Evolutionary conservation across 2,329 filamentous ascomycete species (phyloP), one percentile per base, ranked within the genome.

Genomic region (Ophiostoma ips): DNA sequence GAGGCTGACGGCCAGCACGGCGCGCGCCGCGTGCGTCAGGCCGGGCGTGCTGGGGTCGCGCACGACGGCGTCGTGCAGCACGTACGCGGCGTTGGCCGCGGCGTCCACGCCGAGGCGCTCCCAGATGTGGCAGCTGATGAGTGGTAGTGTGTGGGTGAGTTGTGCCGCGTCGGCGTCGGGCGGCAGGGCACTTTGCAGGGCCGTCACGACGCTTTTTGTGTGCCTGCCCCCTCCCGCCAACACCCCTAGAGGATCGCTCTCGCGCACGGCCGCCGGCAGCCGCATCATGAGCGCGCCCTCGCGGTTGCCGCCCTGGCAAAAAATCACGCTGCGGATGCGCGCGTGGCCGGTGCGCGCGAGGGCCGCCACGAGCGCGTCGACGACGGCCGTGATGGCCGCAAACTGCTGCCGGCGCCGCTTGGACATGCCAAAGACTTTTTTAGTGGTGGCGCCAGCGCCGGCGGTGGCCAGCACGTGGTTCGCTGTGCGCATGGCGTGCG

Each of bases 251-350:
- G 88, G 87, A 57, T 83, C 72, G 56, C 77, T 72, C 46, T 79
- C 75, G 50, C 84, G 77, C 15, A 83, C 64, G 0, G 71, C 62
- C 0, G 64, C 57, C 0, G 78, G 71, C 11, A 95, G 72, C 53
- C 73, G 80, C 64, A 84, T 79, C 66, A 87, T 87, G 36, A 95
- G 68, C 40, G 81, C 81, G 0, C 89, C 89, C 64, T 95, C 88
- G 37, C 88, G 73, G 54, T 95, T 89, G 8, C 88, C 89, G 18
- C 89, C 63, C 58, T 87, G 83, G 61, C 87, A 94, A 65, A 95
- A 95, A 1, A 82, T 83, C 3, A 89, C 84, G 21, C 76, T 73
- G 40, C 78, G 77, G 56, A 94, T 82, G 4, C 43, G 43, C 3
- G 84, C 84, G 21, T 34, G 43, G 24, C 31, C 28, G 3, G 36